Evolutionary conservation across 1,284 basidiomycete species (phyloP).

Genomic region (Quambalaria eucalypti): DNA sequence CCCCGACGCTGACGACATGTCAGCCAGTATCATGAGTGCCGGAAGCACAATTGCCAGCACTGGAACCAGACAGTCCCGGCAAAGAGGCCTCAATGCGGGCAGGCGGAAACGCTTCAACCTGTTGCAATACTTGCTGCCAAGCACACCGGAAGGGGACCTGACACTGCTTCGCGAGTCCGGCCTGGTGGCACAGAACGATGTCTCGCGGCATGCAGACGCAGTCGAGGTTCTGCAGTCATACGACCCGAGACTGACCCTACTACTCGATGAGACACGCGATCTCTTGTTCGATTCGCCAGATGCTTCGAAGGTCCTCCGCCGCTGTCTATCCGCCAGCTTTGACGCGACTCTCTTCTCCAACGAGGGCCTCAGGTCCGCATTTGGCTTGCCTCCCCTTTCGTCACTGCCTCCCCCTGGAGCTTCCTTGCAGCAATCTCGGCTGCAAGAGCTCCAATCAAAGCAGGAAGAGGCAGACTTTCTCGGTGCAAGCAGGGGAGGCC

Average conservation of each 20-base stretch:
- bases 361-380: too few species aligned
- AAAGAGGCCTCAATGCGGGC: not conserved
- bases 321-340: constrained; percentile 62
- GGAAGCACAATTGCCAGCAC: not conserved
- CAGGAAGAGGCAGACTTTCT: too few species aligned
- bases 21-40: not conserved
- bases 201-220: not conserved
- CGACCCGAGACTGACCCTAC: constrained; percentile 56
- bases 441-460: too few species aligned
- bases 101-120: not conserved
- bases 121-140: not conserved
- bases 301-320: constrained; percentile 61
- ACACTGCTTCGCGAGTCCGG: not conserved
- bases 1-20: not conserved
- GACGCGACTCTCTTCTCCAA: too few species aligned
- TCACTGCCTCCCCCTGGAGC: too few species aligned
- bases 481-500: too few species aligned
- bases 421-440: too few species aligned
- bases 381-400: too few species aligned
- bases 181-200: not conserved
- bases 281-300: constrained; percentile 62
- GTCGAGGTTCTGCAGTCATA: not conserved
- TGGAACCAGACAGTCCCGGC: not conserved
- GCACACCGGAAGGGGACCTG: not conserved
- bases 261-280: constrained; percentile 62